A percentile compares a stretch with the other conserved stretches of the same genome.
phyloP scores from a whole-genome alignment of 169 alveolate species.

The Plasmodium sp. region DNA sequence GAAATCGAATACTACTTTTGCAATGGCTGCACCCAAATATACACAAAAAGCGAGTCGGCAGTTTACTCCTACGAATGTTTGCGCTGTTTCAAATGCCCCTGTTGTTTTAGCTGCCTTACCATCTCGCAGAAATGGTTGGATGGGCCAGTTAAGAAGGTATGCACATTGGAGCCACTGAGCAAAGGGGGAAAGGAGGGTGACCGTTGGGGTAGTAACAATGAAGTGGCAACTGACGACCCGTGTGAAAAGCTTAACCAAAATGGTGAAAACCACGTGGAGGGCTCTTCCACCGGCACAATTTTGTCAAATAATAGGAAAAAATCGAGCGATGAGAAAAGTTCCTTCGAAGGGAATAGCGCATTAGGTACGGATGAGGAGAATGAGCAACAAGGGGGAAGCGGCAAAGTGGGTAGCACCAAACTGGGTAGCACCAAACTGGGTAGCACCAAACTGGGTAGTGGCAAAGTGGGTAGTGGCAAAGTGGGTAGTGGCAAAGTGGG shows the following conservation, averaged over 20 bases:
- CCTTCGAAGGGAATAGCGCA: neutral
- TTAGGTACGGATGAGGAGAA: slow-evolving; percentile 6
- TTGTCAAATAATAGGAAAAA: neutral
- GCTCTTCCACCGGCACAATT: neutral
- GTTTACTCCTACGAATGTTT: slow-evolving; percentile 61
- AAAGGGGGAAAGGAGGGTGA: neutral
- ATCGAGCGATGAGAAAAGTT: neutral
- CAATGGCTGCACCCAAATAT: slow-evolving; percentile 65
- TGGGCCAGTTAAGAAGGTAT: neutral
- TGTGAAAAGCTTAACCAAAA: neutral
- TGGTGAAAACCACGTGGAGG: neutral
- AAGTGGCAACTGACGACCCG: neutral
- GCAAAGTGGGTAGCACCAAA: neutral
- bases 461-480: neutral
- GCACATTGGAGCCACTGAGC: neutral
- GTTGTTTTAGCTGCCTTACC: slow-evolving; percentile 30
- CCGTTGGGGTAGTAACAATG: neutral
- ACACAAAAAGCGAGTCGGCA: slow-evolving; percentile 27
- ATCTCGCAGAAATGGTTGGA: slow-evolving; percentile 20
- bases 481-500: neutral
- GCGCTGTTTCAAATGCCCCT: slow-evolving; percentile 69
- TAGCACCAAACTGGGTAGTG: too few species aligned
- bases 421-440: too few species aligned
- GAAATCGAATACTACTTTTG: slow-evolving; percentile 65
- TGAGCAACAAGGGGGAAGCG: neutral